phyloP scores from a whole-genome alignment of 805 yeast species.

The Candida chilensis region DNA sequence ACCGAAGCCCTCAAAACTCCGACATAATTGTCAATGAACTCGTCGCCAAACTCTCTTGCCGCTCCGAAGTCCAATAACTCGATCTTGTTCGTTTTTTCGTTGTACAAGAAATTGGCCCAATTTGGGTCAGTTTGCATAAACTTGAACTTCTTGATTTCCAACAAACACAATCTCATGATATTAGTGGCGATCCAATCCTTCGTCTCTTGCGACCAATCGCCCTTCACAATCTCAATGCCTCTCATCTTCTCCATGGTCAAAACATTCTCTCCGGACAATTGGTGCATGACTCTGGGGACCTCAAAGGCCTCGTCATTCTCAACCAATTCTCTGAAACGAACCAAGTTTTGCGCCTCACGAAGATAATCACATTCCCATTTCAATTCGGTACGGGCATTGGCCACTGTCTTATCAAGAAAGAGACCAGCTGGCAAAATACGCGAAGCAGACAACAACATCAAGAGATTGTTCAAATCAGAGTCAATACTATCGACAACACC shows the following conservation, averaged over 20 bases:
- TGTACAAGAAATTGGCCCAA: slow-evolving; percentile 95
- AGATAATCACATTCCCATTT: slow-evolving; percentile 97
- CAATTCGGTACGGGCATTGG: slow-evolving; percentile 85
- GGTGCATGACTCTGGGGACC: slow-evolving; percentile 76
- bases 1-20: slow-evolving; percentile 70
- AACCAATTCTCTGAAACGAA: slow-evolving; percentile 52
- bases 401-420: slow-evolving; percentile 85
- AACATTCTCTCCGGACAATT: slow-evolving; percentile 72
- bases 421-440: slow-evolving; percentile 83
- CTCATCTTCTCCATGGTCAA: slow-evolving; percentile 84
- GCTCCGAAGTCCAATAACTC: slow-evolving; percentile 96
- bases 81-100: slow-evolving; percentile 57
- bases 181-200: slow-evolving; percentile 76
- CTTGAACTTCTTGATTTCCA: slow-evolving; percentile 74
- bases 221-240: slow-evolving; percentile 76
- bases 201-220: slow-evolving; percentile 64
- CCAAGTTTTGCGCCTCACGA: slow-evolving; percentile 76
- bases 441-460: slow-evolving; percentile 79
- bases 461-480: slow-evolving; percentile 81
- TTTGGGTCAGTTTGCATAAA: slow-evolving; percentile 99
- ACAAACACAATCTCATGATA: slow-evolving; percentile 78
- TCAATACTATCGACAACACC: slow-evolving; percentile 93
- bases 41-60: slow-evolving; percentile 64
- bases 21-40: slow-evolving; percentile 63
- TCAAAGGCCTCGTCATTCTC: slow-evolving; percentile 52